Conservation (phyloP, 2,329 filamentous ascomycete genomes). For the Dactylellina sp. region DNA sequence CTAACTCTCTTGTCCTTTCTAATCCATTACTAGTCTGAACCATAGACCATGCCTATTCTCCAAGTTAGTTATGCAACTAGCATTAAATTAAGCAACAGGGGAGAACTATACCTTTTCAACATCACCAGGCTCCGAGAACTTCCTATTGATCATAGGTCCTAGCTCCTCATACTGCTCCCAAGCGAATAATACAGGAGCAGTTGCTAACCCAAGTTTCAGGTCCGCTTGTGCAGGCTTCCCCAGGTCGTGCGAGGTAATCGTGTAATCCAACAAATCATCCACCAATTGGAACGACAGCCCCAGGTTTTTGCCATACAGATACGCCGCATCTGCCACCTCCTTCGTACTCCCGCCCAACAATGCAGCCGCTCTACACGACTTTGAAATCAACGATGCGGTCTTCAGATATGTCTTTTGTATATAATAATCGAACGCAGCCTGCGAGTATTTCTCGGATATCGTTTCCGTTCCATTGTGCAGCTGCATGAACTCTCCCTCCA, state of each 20-base stretch:
- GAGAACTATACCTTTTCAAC: slow-evolving; percentile 75
- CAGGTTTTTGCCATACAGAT: slow-evolving; percentile 90
- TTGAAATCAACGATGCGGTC: slow-evolving; percentile 93
- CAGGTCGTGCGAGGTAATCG: slow-evolving; percentile 82
- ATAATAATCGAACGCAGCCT: slow-evolving; percentile 90
- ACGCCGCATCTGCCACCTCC: slow-evolving; percentile 88
- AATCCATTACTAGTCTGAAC: slow-evolving; percentile 73
- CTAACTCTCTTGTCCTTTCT: slow-evolving; percentile 88
- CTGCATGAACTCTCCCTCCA: slow-evolving; percentile 99
- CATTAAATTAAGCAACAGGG: not conserved
- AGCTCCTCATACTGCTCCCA: slow-evolving; percentile 90
- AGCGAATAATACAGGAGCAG: slow-evolving; percentile 91
- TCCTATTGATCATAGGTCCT: slow-evolving; percentile 88
- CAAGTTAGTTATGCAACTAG: not conserved
- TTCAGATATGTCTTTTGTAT: slow-evolving; percentile 98
- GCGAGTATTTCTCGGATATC: slow-evolving; percentile 66
- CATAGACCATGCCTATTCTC: slow-evolving; percentile 42
- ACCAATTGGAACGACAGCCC: slow-evolving; percentile 97
- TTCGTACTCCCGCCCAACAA: slow-evolving; percentile 81
- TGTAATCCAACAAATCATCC: slow-evolving; percentile 98
- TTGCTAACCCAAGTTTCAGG: slow-evolving; percentile 90
- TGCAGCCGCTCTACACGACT: slow-evolving; percentile 90
- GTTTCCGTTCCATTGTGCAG: slow-evolving; percentile 76
- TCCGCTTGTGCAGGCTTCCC: slow-evolving; percentile 97
- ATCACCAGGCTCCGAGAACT: slow-evolving; percentile 86